Percentiles rank a stretch among this genome's conserved stretches.
Evolutionary conservation across 176 grass and related monocot genomes (phyloP).

Genomic region (Triticum turgidum): DNA sequence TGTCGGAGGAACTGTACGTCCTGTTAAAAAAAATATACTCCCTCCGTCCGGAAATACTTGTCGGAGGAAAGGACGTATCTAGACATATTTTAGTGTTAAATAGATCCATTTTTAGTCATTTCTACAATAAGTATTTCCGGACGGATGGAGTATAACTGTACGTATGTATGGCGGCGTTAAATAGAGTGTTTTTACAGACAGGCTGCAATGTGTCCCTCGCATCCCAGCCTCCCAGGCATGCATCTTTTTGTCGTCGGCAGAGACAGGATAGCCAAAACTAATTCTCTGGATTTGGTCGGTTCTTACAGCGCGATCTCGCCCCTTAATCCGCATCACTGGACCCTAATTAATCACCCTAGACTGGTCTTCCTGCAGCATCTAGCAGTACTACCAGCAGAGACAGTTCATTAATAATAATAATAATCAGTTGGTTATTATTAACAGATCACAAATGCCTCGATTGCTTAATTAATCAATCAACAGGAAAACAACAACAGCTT

Average conservation of each 20-base stretch:
- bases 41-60: too few relatives aligned
- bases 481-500: not conserved
- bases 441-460: too few relatives aligned
- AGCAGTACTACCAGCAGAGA: too few relatives aligned
- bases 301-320: not conserved
- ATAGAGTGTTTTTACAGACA: not conserved
- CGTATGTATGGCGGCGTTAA: not conserved
- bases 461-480: too few relatives aligned
- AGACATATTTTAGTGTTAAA: too few relatives aligned
- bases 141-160: not conserved
- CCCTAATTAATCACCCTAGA: not conserved
- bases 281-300: constrained; percentile 11
- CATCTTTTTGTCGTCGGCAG: not conserved
- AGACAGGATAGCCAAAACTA: not conserved
- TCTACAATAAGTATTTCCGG: too few relatives aligned
- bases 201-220: not conserved
- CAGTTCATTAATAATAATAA: too few relatives aligned
- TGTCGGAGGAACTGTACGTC: too few relatives aligned
- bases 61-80: too few relatives aligned
- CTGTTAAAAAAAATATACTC: too few relatives aligned
- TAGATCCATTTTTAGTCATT: too few relatives aligned
- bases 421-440: too few relatives aligned
- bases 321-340: not conserved
- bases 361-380: not conserved
- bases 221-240: not conserved